Base-by-base conservation (phyloP, 768 basidiomycete species). In the Crassisporium funariophilum region DNA sequence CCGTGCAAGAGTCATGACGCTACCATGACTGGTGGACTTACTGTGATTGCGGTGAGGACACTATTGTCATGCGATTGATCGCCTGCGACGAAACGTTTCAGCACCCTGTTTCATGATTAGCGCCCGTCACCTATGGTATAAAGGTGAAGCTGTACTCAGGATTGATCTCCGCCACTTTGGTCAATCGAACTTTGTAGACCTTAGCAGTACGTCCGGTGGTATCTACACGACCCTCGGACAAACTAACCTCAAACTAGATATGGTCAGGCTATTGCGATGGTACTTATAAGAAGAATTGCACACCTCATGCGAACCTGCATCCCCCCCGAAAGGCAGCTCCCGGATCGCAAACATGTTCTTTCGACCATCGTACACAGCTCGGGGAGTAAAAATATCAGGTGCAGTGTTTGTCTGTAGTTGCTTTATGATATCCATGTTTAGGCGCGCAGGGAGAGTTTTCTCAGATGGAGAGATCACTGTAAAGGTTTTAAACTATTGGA, bases 281-380 rank as follows among this genome's bases (percentile, higher is more conserved):
- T n/a, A n/a, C n/a, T n/a, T n/a, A n/a, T n/a, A n/a, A n/a, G n/a
- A n/a, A 33, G 41, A 4, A n/a, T 17, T 33, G 66, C 69, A 52
- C 54, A 78, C 86, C 68, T 83, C 85, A 51, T 76, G 74, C 5
- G 70, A 72, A 29, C 73, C 68, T 0, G 56, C 63, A 2, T 71
- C 73, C 21, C 78, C 79, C n/a, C 29, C 29, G 29, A 92, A 82
- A 0, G 83, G 79, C 7, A 91, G 71, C 46, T 77, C 73, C 29
- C 77, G 72, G 11, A 80, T 67, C 17, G 84, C 73, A 56, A 88
- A 92, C 47, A 77, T 62, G 51, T 91, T 91, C 64, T 90, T 91
- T 33, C 86, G 75, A 0, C 89, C 89, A 47, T 91, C 90, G 49
- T 90, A 91, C 2, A 81, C 88, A 13, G 75, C 84, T 11, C 75